A percentile compares a stretch with the other conserved stretches of the same genome.
These are phyloP conservation scores for Fusarium subtropicale DNA, from an alignment of 2,329 filamentous ascomycete genomes.

Conservation along the genomic window DNA sequence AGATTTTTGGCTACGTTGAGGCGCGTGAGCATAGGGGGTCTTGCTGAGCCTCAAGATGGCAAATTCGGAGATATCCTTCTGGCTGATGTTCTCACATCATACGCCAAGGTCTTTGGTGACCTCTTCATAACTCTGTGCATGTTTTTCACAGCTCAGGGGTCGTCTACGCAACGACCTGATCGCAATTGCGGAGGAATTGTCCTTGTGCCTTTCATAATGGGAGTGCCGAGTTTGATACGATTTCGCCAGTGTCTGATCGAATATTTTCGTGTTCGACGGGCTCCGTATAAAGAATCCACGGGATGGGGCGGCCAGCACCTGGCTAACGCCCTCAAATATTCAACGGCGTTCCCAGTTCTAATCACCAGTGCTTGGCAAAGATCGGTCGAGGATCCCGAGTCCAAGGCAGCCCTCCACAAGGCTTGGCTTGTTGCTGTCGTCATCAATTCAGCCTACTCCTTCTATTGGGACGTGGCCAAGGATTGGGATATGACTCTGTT, in stretches of 20 bases:
- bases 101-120: conserved; percentile 91
- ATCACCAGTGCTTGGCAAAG: conserved; percentile 81
- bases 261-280: conserved; percentile 76
- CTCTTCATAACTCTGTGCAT: conserved; percentile 91
- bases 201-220: conserved; percentile 86
- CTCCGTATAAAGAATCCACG: conserved; percentile 64
- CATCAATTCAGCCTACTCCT: conserved; percentile 91
- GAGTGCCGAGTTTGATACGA: conserved; percentile 85
- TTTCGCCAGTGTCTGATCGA: conserved; percentile 93
- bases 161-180: conserved; percentile 84
- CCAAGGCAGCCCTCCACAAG: conserved; percentile 60
- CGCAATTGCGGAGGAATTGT: conserved; percentile 82
- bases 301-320: conserved; percentile 89
- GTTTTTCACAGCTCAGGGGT: conserved; percentile 79
- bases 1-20: conserved; percentile 81
- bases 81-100: conserved; percentile 93
- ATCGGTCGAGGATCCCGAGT: conserved; percentile 60
- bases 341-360: conserved; percentile 93
- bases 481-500: conserved; percentile 97
- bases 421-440: conserved; percentile 79
- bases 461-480: conserved; percentile 97
- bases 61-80: conserved; percentile 96
- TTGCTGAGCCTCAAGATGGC: conserved; percentile 87
- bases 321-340: conserved; percentile 94
- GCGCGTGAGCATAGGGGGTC: conserved; percentile 83